Conservation (phyloP, 2,329 filamentous ascomycete species). For the Exophiala spinifera region DNA sequence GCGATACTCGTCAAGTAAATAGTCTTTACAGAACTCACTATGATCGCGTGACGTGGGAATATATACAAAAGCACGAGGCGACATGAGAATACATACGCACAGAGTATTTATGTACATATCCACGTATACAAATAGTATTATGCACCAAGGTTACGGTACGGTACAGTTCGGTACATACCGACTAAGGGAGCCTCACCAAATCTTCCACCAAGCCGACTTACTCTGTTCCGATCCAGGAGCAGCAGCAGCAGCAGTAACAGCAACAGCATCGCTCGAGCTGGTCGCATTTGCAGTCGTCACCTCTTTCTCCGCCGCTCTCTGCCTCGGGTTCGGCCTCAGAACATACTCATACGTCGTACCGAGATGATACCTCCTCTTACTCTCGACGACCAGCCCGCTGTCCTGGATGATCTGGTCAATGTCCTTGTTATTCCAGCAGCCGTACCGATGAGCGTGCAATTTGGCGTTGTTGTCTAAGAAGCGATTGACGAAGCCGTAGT, state of each 20-base stretch:
- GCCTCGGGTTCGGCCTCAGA: constrained; percentile 18
- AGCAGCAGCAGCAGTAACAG: background rate
- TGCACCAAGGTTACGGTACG: too few relatives aligned
- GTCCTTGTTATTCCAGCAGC: constrained; percentile 54
- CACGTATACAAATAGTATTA: too few relatives aligned
- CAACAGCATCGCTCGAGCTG: background rate
- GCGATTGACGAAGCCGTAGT: constrained; percentile 47
- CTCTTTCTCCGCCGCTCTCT: background rate
- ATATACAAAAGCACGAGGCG: too few relatives aligned
- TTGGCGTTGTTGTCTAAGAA: constrained; percentile 48
- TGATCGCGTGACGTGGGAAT: too few relatives aligned
- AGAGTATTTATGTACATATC: too few relatives aligned
- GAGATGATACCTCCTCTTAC: constrained; percentile 44
- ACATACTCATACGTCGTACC: constrained; percentile 47
- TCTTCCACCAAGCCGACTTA: background rate
- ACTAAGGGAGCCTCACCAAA: background rate
- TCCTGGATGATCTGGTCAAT: constrained; percentile 47
- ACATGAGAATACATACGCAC: too few relatives aligned
- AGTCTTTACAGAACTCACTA: too few relatives aligned
- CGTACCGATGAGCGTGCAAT: constrained; percentile 49
- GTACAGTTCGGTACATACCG: too few relatives aligned
- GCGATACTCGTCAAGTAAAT: too few relatives aligned
- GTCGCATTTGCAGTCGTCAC: background rate
- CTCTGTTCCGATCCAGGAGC: background rate
- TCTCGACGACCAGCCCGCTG: constrained; percentile 48